Percentiles rank a stretch among this genome's conserved stretches.
These are phyloP conservation scores for Gloeopeniophorella convolvens DNA, from an alignment of 768 basidiomycete genomes.

Conservation along the genomic window DNA sequence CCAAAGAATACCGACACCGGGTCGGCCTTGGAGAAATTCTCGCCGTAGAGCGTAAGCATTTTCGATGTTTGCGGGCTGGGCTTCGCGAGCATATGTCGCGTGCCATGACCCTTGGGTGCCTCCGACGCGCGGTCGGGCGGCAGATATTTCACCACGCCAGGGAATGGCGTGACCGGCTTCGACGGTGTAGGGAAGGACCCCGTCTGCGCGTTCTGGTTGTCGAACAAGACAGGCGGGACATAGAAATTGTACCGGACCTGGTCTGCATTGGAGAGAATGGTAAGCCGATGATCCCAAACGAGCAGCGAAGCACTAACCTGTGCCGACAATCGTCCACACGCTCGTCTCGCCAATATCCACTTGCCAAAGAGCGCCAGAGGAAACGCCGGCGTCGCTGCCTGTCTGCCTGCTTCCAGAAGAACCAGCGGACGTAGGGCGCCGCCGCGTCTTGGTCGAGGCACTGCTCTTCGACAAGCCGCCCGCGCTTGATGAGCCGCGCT, in stretches of 20 bases:
- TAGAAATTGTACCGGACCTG: conserved; percentile 93
- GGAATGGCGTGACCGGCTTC: conserved; percentile 82
- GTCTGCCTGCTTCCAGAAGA: conserved; percentile 47
- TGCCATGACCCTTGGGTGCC: conserved; percentile 66
- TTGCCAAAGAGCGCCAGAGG: conserved; percentile 79
- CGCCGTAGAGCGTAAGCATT: conserved; percentile 82
- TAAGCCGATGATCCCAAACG: conserved; percentile 16
- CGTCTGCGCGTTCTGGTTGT: conserved; percentile 65
- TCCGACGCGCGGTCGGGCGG: conserved; percentile 85
- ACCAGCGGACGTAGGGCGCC: conserved; percentile 68
- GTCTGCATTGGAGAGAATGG: conserved; percentile 37
- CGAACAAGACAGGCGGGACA: conserved; percentile 78
- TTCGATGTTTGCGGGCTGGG: conserved; percentile 73
- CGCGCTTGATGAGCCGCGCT: conserved; percentile 71
- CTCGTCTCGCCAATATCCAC: conserved; percentile 91
- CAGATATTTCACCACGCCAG: conserved; percentile 83
- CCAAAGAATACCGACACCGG: conserved; percentile 84
- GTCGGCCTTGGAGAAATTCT: conserved; percentile 81
- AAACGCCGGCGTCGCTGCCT: conserved; percentile 59
- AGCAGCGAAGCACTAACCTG: conserved; percentile 45
- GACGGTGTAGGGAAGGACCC: conserved; percentile 74
- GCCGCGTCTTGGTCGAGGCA: conserved; percentile 49
- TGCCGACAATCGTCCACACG: conserved; percentile 92
- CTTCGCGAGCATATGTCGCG: conserved; percentile 64
- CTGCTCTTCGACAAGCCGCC: conserved; percentile 49